These are phyloP conservation scores for Lachnellula suecica DNA, from an alignment of 2,329 filamentous ascomycete genomes.

Conservation along the genomic window DNA sequence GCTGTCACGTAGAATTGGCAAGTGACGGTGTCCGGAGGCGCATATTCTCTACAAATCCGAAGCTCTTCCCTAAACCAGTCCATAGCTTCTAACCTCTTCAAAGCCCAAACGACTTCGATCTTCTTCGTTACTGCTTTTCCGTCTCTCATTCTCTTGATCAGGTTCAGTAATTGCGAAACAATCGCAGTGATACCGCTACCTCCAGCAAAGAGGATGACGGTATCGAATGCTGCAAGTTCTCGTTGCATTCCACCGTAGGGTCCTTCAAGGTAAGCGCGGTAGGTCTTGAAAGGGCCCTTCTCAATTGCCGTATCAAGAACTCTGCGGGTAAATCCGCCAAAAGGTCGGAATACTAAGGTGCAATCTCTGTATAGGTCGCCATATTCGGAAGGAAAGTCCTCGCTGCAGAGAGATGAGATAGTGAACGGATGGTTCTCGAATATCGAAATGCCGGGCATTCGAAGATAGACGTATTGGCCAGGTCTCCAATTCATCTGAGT, in stretches of 20 bases:
- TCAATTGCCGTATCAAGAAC: conserved; percentile 81
- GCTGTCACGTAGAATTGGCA: conserved; percentile 95
- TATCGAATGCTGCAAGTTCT: conserved; percentile 88
- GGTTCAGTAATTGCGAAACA: conserved; percentile 83
- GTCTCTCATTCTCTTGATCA: conserved; percentile 96
- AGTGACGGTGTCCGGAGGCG: conserved; percentile 82
- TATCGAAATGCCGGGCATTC: conserved; percentile 88
- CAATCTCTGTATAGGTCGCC: conserved; percentile 87
- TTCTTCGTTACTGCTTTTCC: conserved; percentile 90
- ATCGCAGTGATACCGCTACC: conserved; percentile 93
- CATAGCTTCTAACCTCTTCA: conserved; percentile 89
- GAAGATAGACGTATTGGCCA: conserved; percentile 90
- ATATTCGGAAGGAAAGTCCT: conserved; percentile 90
- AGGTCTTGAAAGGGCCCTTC: conserved; percentile 87
- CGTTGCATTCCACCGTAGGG: conserved; percentile 94
- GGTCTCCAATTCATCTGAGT: conserved; percentile 92
- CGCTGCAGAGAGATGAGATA: conserved; percentile 86
- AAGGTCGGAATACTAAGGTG: conserved; percentile 87
- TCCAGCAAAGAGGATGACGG: conserved; percentile 88
- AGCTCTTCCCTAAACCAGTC: conserved; percentile 98
- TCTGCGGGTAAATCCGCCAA: conserved; percentile 83
- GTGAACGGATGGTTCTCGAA: conserved; percentile 97
- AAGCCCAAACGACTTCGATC: conserved; percentile 89
- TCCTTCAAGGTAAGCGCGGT: conserved; percentile 87
- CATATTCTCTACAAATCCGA: conserved; percentile 84